Evolutionary conservation across 2,329 filamentous ascomycete species (phyloP).

Genomic region (Tolypocladium album): DNA sequence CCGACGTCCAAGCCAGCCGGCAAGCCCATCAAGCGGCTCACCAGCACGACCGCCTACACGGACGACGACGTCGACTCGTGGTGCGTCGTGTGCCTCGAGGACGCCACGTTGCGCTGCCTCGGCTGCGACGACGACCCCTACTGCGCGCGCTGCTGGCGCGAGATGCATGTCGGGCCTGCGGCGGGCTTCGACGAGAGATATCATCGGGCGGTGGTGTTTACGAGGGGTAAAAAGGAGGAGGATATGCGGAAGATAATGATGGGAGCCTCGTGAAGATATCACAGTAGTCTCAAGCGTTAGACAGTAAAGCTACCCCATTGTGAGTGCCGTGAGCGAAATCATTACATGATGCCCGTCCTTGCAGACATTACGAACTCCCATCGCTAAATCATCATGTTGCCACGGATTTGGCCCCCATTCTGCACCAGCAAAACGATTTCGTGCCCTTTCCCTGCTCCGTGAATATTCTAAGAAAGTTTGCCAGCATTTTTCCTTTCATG

Average conservation of each 20-base stretch:
- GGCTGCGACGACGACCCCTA: constrained; percentile 66
- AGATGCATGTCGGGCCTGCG: constrained; percentile 62
- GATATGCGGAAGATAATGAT: constrained; percentile 21
- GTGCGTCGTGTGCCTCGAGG: constrained; percentile 76
- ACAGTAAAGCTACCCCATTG: neutral
- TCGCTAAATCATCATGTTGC: neutral
- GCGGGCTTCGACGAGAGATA: constrained; percentile 60
- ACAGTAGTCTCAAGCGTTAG: neutral
- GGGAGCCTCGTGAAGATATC: constrained; percentile 14
- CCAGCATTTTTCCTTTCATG: neutral
- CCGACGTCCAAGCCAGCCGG: constrained; percentile 38
- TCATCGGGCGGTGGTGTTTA: constrained; percentile 57
- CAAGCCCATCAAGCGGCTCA: constrained; percentile 25
- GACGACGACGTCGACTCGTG: constrained; percentile 66
- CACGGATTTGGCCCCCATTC: neutral
- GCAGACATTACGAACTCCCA: neutral
- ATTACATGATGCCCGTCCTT: neutral
- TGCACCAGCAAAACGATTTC: neutral
- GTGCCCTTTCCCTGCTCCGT: neutral
- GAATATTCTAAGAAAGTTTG: neutral
- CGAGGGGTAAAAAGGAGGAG: constrained; percentile 22
- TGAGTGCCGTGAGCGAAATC: neutral
- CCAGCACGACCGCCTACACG: constrained; percentile 35
- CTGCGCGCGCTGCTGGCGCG: constrained; percentile 68
- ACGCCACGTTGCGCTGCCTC: constrained; percentile 60